phyloP scores from a whole-genome alignment of 495 filamentous ascomycete species.

The Apiosordaria backusii region DNA sequence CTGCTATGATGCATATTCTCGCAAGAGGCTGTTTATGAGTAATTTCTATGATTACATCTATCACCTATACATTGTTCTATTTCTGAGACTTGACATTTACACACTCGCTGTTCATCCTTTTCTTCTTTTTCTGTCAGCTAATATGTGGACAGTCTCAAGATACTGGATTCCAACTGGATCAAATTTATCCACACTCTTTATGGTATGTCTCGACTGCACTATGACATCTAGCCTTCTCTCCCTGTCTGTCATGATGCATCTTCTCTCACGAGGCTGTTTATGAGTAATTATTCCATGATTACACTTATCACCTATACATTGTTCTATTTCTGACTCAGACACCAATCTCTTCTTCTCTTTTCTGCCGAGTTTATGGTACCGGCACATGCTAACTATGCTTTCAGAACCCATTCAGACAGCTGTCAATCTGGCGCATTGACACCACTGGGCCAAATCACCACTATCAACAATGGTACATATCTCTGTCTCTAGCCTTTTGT shows the following conservation, averaged over 20 bases:
- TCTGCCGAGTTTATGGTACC: background rate
- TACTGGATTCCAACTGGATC: too few relatives aligned
- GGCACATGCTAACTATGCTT: background rate
- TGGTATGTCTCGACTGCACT: too few relatives aligned
- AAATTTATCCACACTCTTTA: too few relatives aligned
- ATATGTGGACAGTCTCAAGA: too few relatives aligned
- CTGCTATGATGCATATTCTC: background rate
- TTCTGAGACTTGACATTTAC: too few relatives aligned
- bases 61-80: constrained; percentile 7
- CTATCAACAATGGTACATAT: background rate
- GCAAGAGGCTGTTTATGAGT: background rate
- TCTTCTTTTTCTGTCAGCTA: too few relatives aligned
- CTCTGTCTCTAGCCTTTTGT: background rate
- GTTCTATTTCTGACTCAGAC: constrained; percentile 1
- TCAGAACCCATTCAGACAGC: background rate
- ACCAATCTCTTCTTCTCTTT: background rate
- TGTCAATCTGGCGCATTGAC: too few relatives aligned
- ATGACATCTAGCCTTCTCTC: background rate
- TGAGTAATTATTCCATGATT: background rate
- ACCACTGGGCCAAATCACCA: background rate
- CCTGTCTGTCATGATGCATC: background rate
- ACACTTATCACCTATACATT: constrained; percentile 4
- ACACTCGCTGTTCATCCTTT: too few relatives aligned
- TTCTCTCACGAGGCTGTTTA: constrained; percentile 4
- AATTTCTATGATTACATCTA: background rate